These are phyloP conservation scores for Triticum dicoccoides DNA, from an alignment of 176 grass and related monocot species.

Conservation along the genomic window DNA sequence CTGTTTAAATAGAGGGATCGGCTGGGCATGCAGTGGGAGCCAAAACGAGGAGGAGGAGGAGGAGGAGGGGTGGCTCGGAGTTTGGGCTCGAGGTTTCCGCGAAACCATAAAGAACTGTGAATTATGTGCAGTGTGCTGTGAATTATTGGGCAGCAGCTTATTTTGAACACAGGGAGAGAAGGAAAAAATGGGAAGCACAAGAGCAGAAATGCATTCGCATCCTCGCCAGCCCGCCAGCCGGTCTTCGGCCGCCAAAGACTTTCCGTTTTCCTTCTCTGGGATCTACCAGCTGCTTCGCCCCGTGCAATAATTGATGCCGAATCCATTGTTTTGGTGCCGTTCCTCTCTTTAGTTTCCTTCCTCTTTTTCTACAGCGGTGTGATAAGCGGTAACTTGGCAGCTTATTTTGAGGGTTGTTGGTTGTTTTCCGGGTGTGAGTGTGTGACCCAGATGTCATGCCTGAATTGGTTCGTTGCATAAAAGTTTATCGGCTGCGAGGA, in stretches of 20 bases:
- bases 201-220: not conserved
- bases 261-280: not conserved
- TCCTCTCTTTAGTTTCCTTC: not conserved
- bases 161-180: not conserved
- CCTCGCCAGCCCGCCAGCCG: not conserved
- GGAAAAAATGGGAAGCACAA: not conserved
- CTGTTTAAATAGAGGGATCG: slow-evolving; percentile 37
- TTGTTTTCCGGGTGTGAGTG: not conserved
- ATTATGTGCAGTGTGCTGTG: slow-evolving; percentile 2
- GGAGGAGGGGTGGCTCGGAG: too few species aligned
- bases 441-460: not conserved
- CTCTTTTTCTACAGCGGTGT: not conserved
- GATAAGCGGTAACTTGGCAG: too few species aligned
- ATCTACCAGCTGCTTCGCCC: not conserved
- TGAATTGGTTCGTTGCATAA: not conserved
- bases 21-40: not conserved
- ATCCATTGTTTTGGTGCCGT: not conserved
- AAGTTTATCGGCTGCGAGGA: not conserved
- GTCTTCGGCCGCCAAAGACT: slow-evolving; percentile 40
- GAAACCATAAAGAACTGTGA: slow-evolving; percentile 21
- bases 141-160: slow-evolving; percentile 1
- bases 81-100: not conserved
- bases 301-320: slow-evolving; percentile 27
- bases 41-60: not conserved
- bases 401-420: too few species aligned